Evolutionary conservation across 1,284 basidiomycete genomes (phyloP).

Genomic region (Butyriboletus pseudospeciosus): DNA sequence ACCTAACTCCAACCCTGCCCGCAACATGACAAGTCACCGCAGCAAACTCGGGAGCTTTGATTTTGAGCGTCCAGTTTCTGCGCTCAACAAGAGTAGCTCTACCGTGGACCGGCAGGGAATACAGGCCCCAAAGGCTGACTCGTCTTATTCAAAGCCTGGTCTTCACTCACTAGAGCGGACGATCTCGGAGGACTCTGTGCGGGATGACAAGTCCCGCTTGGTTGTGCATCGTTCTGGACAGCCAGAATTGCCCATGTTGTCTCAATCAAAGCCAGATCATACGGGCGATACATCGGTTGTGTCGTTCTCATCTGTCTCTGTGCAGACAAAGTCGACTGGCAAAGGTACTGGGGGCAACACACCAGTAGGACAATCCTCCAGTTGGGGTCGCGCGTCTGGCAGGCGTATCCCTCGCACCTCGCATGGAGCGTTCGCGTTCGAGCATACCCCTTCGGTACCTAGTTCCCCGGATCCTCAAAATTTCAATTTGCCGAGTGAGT

Average conservation of each 20-base stretch:
- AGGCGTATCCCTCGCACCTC: constrained; percentile 25
- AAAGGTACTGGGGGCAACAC: constrained; percentile 15
- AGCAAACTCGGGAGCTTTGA: constrained; percentile 66
- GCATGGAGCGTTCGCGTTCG: constrained; percentile 41
- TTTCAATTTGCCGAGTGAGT: constrained; percentile 19
- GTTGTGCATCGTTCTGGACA: constrained; percentile 6
- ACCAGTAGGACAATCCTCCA: constrained; percentile 27
- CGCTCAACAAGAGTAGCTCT: constrained; percentile 30
- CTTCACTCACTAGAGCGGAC: constrained; percentile 24
- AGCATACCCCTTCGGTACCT: constrained; percentile 40
- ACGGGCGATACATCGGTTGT: constrained; percentile 30
- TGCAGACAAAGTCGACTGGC: constrained; percentile 32
- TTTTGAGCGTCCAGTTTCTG: constrained; percentile 58
- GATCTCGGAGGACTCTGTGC: constrained; percentile 25
- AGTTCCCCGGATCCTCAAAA: constrained; percentile 31
- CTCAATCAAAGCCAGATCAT: constrained; percentile 21
- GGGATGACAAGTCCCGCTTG: constrained; percentile 14
- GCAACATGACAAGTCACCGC: constrained; percentile 33
- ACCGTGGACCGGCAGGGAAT: constrained; percentile 22
- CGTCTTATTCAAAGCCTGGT: constrained; percentile 10
- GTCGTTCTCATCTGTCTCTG: constrained; percentile 31
- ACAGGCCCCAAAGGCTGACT: constrained; percentile 1
- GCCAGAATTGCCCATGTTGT: constrained; percentile 16
- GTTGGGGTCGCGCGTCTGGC: constrained; percentile 33
- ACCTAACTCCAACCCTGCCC: constrained; percentile 7